phyloP scores from a whole-genome alignment of 176 grass and related monocot genomes.

The Avena sativa region DNA sequence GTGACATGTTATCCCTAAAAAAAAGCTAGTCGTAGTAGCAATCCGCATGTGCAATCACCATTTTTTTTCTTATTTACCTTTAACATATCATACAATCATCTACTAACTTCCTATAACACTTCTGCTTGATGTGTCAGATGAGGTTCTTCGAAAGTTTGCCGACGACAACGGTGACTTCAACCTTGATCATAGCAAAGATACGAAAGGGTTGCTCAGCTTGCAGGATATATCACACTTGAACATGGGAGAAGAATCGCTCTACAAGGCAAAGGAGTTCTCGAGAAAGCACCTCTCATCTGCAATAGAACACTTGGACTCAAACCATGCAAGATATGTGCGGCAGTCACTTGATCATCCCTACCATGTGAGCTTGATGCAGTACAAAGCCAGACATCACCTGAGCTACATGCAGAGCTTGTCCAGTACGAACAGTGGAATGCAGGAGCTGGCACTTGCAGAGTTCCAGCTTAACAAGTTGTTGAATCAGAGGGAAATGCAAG shows the following conservation, averaged over 20 bases:
- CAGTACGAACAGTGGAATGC: background rate
- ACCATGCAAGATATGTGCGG: slow-evolving; percentile 42
- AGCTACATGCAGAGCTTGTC: slow-evolving; percentile 28
- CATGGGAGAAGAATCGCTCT: slow-evolving; percentile 51
- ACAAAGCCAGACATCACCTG: slow-evolving; percentile 66
- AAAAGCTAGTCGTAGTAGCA: background rate
- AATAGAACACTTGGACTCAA: slow-evolving; percentile 29
- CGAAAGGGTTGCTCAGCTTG: slow-evolving; percentile 55
- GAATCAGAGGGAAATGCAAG: slow-evolving; percentile 61
- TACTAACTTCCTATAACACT: background rate
- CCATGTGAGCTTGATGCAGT: slow-evolving; percentile 61
- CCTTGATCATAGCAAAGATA: slow-evolving; percentile 29
- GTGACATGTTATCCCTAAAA: too few relatives aligned
- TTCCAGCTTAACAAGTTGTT: slow-evolving; percentile 48
- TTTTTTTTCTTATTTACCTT: background rate
- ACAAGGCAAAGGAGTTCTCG: slow-evolving; percentile 69
- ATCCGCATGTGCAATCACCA: background rate
- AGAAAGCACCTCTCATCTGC: slow-evolving; percentile 48
- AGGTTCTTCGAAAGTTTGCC: slow-evolving; percentile 32
- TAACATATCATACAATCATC: background rate
- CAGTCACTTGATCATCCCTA: slow-evolving; percentile 67
- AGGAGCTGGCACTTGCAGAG: slow-evolving; percentile 59
- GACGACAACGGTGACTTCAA: slow-evolving; percentile 26
- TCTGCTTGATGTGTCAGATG: background rate
- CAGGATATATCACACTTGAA: slow-evolving; percentile 67